Conservation (phyloP, 352 stramenopile genomes). For the Blastocystis sp. region DNA sequence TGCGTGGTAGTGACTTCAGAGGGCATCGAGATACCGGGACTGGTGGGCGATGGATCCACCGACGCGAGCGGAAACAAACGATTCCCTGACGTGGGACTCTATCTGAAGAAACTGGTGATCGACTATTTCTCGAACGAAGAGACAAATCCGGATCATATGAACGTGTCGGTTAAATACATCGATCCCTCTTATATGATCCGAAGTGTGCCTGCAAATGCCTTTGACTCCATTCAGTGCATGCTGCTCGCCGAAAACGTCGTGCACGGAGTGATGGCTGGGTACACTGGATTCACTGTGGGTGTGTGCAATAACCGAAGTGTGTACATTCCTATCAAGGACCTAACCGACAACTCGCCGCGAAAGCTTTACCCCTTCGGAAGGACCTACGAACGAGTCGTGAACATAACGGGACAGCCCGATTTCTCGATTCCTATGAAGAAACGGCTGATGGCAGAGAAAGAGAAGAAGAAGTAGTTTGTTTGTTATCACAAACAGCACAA, state of each 20-base stretch:
- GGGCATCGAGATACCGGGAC: constrained; percentile 69
- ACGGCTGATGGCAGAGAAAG: neutral
- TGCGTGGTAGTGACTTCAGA: constrained; percentile 94
- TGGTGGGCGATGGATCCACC: constrained; percentile 20
- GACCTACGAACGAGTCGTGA: constrained; percentile 44
- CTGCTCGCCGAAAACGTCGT: constrained; percentile 93
- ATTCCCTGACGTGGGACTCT: constrained; percentile 72
- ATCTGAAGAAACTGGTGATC: constrained; percentile 87
- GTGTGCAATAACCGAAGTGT: constrained; percentile 92
- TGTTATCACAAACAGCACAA: neutral
- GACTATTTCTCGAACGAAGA: constrained; percentile 80
- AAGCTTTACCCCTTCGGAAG: constrained; percentile 71
- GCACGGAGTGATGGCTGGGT: constrained; percentile 93
- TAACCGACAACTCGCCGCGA: constrained; percentile 78
- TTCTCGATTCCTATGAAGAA: constrained; percentile 56
- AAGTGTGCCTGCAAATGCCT: constrained; percentile 81
- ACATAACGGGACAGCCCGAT: constrained; percentile 61
- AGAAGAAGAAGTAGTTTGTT: neutral
- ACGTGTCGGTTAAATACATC: constrained; percentile 89
- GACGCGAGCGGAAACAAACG: constrained; percentile 80
- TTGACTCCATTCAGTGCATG: constrained; percentile 90
- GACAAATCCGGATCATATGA: constrained; percentile 69
- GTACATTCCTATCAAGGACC: constrained; percentile 77
- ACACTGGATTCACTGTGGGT: constrained; percentile 90
- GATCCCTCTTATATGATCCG: constrained; percentile 95